These are phyloP conservation scores for Annona squamosa DNA, from an alignment of 164 flowering plant genomes.

Conservation along the genomic window DNA sequence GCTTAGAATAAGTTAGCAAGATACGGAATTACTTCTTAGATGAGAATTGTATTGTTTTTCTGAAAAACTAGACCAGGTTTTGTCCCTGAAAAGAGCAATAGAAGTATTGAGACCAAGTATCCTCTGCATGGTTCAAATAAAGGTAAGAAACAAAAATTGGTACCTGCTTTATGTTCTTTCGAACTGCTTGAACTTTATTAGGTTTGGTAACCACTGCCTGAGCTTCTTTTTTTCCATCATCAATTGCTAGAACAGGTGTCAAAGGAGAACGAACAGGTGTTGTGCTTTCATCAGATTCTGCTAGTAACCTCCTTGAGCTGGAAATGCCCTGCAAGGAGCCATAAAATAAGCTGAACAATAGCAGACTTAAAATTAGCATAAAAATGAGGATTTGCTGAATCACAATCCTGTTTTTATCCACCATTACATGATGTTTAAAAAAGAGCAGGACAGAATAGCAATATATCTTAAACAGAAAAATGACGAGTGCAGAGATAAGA, in stretches of 20 bases:
- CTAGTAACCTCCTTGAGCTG: conserved; percentile 53
- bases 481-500: neutral
- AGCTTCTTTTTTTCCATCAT: conserved; percentile 39
- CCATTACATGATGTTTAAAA: neutral
- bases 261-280: conserved; percentile 63
- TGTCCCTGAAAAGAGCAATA: too few species aligned
- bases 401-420: neutral
- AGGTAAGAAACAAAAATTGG: neutral
- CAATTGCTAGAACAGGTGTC: conserved; percentile 35
- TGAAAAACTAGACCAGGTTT: too few species aligned
- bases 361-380: neutral
- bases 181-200: conserved; percentile 69
- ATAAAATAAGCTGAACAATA: neutral
- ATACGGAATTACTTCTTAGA: neutral
- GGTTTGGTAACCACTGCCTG: conserved; percentile 50
- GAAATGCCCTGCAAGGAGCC: conserved; percentile 56
- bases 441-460: too few species aligned
- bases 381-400: neutral
- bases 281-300: conserved; percentile 32
- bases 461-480: neutral
- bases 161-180: conserved; percentile 84
- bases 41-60: neutral
- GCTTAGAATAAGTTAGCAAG: neutral
- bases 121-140: neutral
- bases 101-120: neutral